Base-by-base conservation (phyloP, 1,139 yeast genomes). In the Candida albicans region DNA sequence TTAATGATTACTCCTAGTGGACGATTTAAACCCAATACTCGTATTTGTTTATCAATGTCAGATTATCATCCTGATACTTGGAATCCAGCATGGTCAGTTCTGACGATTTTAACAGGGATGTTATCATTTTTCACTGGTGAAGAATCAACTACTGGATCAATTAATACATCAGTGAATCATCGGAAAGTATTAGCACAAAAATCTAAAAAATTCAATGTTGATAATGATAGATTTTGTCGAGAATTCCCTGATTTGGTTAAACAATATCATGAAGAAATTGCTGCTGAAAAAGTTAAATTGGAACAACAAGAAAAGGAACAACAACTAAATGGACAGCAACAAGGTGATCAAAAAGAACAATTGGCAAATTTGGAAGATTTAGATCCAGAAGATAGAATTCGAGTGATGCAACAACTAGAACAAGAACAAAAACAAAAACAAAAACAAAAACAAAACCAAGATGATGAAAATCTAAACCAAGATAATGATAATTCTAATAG, bases 81-180 rank as follows among this genome's bases (percentile, higher is more conserved):
- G 97, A 89, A 90, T 62, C 96, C 97, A 1, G 89, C 95, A 4
- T 90, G 97, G 97, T 82, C 89, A 44, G 96, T 90, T 15, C 74
- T 88, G 25, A 88, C 96, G 0, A 90, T 90, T 18, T 71, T 90
- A 54, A 87, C 84, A 7, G 97, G 97, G 0, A 67, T 90, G 39
- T 68, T 90, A 52, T 86, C 96, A 58, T 90, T 90, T 57, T 90
- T 90, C 96, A 88, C 50, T 75, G 93, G 53, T 6, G 62, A 64
- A 39, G 75, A 70, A 45, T 51, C 56, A 32, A 70, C 75, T 35
- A 68, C 75, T 1, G 75, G 75, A 1, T 67, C 73, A 18, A 69
- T 70, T 22, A 57, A 51, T 30, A 66, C 75, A 11, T 64, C 66
- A 31, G 73, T 66, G 18, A 55, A 54, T 27, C 69, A 69, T 33